A percentile compares a stretch with the other conserved stretches of the same genome.
These are phyloP conservation scores for Rhodotorula glutinis DNA, from an alignment of 1,284 basidiomycete genomes.

Conservation along the genomic window DNA sequence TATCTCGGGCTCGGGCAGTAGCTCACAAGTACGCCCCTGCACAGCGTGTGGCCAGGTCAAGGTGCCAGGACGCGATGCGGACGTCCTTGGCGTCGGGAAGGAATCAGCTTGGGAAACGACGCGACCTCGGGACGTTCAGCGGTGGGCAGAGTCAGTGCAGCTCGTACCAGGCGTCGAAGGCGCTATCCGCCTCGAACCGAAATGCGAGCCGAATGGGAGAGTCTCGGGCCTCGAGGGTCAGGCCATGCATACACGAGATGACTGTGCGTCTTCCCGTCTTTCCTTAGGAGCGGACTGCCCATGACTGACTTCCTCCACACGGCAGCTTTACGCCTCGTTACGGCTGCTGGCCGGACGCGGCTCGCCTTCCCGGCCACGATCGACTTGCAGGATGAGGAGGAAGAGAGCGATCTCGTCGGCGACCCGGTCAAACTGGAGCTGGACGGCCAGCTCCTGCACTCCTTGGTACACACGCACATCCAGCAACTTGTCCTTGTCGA, in stretches of 20 bases:
- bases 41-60: too few relatives aligned
- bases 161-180: slow-evolving; percentile 9
- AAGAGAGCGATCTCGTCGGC: slow-evolving; percentile 13
- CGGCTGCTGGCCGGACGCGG: background rate
- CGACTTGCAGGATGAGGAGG: background rate
- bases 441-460: slow-evolving; percentile 12
- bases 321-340: background rate
- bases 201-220: slow-evolving; percentile 2
- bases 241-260: background rate
- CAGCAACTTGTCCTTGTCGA: background rate
- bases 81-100: too few relatives aligned
- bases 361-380: background rate
- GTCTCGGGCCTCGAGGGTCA: slow-evolving; percentile 15
- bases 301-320: background rate
- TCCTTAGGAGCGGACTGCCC: too few relatives aligned
- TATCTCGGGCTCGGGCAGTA: too few relatives aligned
- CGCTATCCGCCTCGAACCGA: slow-evolving; percentile 1
- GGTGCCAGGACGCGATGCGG: too few relatives aligned
- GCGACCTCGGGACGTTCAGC: slow-evolving; percentile 4
- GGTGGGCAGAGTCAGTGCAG: slow-evolving; percentile 21
- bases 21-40: too few relatives aligned
- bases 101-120: slow-evolving; percentile 8
- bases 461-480: background rate
- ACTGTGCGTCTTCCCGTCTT: slow-evolving; percentile 3
- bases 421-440: background rate